Evolutionary conservation across 2,329 filamentous ascomycete genomes (phyloP).

Genomic region (Tolypocladium nubicola): DNA sequence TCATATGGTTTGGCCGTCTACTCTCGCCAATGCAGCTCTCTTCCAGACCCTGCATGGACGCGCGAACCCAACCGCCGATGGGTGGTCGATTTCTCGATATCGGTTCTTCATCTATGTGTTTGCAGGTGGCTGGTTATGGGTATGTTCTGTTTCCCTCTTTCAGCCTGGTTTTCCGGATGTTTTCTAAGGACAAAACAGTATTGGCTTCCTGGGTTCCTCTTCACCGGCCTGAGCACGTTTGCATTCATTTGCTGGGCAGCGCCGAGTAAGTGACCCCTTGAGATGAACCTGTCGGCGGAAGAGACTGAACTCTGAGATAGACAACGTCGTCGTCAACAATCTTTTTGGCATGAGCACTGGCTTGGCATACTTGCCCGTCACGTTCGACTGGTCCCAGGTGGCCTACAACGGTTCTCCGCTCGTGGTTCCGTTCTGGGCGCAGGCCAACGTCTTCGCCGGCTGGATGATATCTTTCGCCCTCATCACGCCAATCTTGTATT

Average conservation of each 20-base stretch:
- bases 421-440: conserved; percentile 28
- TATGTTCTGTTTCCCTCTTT: neutral
- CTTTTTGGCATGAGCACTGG: conserved; percentile 44
- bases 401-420: conserved; percentile 32
- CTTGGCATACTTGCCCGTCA: conserved; percentile 42
- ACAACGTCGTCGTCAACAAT: conserved; percentile 43
- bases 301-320: conserved; percentile 26
- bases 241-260: conserved; percentile 40
- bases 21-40: conserved; percentile 34
- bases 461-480: conserved; percentile 30
- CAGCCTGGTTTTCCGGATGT: conserved; percentile 26
- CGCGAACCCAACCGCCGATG: conserved; percentile 27
- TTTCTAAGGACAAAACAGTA: conserved; percentile 29
- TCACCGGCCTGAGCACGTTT: conserved; percentile 40
- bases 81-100: conserved; percentile 34
- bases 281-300: neutral
- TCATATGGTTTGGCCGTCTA: conserved; percentile 51
- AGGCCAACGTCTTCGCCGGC: conserved; percentile 34
- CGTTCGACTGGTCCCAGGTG: conserved; percentile 34
- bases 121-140: neutral
- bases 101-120: conserved; percentile 26
- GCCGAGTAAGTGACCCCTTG: neutral
- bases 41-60: conserved; percentile 34
- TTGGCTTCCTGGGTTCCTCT: conserved; percentile 41
- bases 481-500: conserved; percentile 35